Percentiles rank a stretch among this genome's conserved stretches.
Evolutionary conservation across 495 filamentous ascomycete species (phyloP).

Genomic region (Hypoxylon crocopeplum): DNA sequence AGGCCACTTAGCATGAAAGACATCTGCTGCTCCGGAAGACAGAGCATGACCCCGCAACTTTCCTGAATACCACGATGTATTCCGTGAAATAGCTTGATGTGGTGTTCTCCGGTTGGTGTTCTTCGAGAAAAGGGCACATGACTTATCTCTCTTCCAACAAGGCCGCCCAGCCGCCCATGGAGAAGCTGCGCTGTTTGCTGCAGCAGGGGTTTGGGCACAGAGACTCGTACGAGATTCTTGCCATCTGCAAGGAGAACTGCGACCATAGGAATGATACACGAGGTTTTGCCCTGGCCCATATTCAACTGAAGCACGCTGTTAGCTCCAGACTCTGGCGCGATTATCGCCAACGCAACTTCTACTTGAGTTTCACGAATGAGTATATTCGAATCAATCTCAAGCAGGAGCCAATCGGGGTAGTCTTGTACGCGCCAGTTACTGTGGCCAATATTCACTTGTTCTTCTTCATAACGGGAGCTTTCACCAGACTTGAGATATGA

Average conservation of each 20-base stretch:
- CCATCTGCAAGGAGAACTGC: slow-evolving; percentile 55
- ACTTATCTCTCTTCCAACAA: slow-evolving; percentile 52
- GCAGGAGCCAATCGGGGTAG: slow-evolving; percentile 60
- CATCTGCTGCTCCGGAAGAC: slow-evolving; percentile 59
- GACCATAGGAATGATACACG: slow-evolving; percentile 62
- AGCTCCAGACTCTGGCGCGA: slow-evolving; percentile 46
- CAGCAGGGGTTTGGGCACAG: slow-evolving; percentile 59
- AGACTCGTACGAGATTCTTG: slow-evolving; percentile 51
- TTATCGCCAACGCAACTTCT: slow-evolving; percentile 58
- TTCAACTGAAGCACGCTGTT: slow-evolving; percentile 65
- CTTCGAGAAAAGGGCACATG: slow-evolving; percentile 61
- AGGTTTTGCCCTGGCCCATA: slow-evolving; percentile 61
- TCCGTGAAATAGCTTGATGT: slow-evolving; percentile 41
- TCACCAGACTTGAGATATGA: slow-evolving; percentile 29
- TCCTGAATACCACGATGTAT: slow-evolving; percentile 46
- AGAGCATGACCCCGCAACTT: slow-evolving; percentile 53
- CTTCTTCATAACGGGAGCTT: slow-evolving; percentile 36
- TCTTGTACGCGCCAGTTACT: slow-evolving; percentile 57
- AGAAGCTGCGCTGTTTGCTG: slow-evolving; percentile 59
- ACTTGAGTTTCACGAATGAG: slow-evolving; percentile 59
- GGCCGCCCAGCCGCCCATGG: slow-evolving; percentile 52
- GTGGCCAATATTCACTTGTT: slow-evolving; percentile 57
- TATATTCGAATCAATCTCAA: slow-evolving; percentile 63
- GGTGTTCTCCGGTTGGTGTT: slow-evolving; percentile 38
- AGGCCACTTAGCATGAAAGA: slow-evolving; percentile 61